Evolutionary conservation across 2,329 filamentous ascomycete species (phyloP).

Genomic region (Neobulgaria alba): DNA sequence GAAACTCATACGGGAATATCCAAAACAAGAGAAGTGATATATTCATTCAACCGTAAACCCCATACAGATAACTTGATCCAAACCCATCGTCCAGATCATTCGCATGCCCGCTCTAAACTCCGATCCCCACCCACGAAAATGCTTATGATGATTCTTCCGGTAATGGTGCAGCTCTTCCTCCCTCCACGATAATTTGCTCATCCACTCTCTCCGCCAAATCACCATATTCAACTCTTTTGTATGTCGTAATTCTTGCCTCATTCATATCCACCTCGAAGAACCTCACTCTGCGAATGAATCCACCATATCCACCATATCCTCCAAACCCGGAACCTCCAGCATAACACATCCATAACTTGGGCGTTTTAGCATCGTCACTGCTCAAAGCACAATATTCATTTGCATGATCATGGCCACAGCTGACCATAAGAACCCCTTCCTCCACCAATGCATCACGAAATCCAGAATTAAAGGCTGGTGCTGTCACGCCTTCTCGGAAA

Average conservation of each 20-base stretch:
- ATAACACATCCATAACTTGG: conserved; percentile 95
- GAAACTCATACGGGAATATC: no score
- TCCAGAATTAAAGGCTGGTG: conserved; percentile 82
- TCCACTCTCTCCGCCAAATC: conserved; percentile 46
- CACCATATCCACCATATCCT: conserved; percentile 86
- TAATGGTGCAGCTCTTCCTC: conserved; percentile 34
- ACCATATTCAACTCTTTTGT: conserved; percentile 76
- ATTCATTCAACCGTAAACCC: no score
- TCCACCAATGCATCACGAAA: conserved; percentile 86
- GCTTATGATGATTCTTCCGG: background rate
- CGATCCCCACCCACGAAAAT: no score
- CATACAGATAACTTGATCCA: no score
- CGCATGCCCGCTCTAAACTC: no score
- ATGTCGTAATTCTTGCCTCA: conserved; percentile 78
- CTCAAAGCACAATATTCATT: conserved; percentile 90
- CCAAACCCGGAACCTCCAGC: conserved; percentile 87
- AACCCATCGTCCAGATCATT: no score
- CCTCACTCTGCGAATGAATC: conserved; percentile 73
- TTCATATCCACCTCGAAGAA: conserved; percentile 94
- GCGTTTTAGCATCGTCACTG: conserved; percentile 32
- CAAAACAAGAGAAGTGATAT: no score
- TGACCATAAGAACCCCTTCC: conserved; percentile 77
- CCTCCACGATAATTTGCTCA: conserved; percentile 58
- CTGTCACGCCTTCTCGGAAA: conserved; percentile 78
- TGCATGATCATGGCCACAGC: conserved; percentile 90